phyloP scores from a whole-genome alignment of 1,284 basidiomycete genomes.

The Flammula alnicola region DNA sequence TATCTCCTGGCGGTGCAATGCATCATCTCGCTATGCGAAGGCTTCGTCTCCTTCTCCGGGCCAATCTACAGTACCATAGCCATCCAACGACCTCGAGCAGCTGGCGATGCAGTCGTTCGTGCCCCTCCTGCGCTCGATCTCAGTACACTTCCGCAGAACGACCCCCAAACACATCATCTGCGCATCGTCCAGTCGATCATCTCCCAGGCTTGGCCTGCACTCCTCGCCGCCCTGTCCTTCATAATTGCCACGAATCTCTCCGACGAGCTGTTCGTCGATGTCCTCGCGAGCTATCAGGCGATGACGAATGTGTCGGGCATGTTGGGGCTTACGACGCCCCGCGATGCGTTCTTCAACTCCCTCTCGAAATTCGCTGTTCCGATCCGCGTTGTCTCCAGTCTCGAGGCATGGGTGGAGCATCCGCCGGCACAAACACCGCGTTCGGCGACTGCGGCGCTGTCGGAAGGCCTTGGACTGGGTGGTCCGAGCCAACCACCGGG shows the following conservation, averaged over 20 bases:
- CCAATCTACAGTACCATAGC: constrained; percentile 72
- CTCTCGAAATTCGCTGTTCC: constrained; percentile 91
- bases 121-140: constrained; percentile 80
- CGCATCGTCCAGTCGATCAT: constrained; percentile 77
- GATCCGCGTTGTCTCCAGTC: constrained; percentile 80
- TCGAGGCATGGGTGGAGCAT: constrained; percentile 75
- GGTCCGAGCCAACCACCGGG: constrained; percentile 62
- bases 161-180: constrained; percentile 60
- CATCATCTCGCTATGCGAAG: constrained; percentile 86
- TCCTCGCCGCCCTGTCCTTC: constrained; percentile 89
- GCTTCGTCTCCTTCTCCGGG: constrained; percentile 76
- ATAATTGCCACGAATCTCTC: constrained; percentile 88
- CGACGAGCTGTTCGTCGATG: constrained; percentile 86
- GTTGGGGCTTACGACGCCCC: constrained; percentile 80
- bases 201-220: constrained; percentile 85
- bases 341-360: constrained; percentile 92
- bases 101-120: constrained; percentile 67
- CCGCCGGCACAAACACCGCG: constrained; percentile 58
- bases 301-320: constrained; percentile 92
- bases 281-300: constrained; percentile 80
- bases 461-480: constrained; percentile 73
- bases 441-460: constrained; percentile 59
- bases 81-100: constrained; percentile 65
- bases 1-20: constrained; percentile 92
- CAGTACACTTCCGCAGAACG: constrained; percentile 58